phyloP scores from a whole-genome alignment of 2,329 filamentous ascomycete species.

The Cladosporium sp. region DNA sequence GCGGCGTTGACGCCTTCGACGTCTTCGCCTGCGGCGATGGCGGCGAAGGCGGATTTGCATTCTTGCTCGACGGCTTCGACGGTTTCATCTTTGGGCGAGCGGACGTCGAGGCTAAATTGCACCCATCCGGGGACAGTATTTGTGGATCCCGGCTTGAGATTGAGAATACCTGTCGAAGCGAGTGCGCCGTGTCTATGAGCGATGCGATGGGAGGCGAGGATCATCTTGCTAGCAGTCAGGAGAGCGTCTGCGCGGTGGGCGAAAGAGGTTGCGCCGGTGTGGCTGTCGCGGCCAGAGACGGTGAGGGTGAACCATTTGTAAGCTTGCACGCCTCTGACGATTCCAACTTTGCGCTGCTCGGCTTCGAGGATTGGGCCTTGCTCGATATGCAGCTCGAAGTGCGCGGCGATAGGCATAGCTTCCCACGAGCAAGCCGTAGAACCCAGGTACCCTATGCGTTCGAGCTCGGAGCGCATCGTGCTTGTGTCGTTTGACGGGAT shows the following conservation, averaged over 20 bases:
- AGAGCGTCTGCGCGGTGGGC: conserved; percentile 63
- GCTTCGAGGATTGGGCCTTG: conserved; percentile 73
- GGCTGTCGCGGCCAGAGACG: conserved; percentile 63
- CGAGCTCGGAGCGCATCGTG: conserved; percentile 64
- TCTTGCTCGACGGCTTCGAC: conserved; percentile 56
- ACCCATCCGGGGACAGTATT: conserved; percentile 71
- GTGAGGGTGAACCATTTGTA: conserved; percentile 70
- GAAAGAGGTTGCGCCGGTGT: conserved; percentile 72
- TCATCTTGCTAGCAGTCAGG: conserved; percentile 63
- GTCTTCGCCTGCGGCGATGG: conserved; percentile 55
- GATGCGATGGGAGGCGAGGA: conserved; percentile 60
- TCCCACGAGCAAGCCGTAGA: conserved; percentile 52
- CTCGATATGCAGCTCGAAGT: conserved; percentile 83
- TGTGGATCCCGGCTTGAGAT: conserved; percentile 61
- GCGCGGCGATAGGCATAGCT: conserved; percentile 64
- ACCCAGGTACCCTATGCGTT: conserved; percentile 69
- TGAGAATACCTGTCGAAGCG: conserved; percentile 67
- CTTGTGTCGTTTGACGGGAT: conserved; percentile 50
- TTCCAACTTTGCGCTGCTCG: conserved; percentile 59
- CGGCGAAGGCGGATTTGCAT: conserved; percentile 55
- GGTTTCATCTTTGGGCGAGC: conserved; percentile 53
- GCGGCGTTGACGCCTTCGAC: conserved; percentile 43
- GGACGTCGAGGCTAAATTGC: conserved; percentile 64
- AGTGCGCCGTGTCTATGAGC: conserved; percentile 58
- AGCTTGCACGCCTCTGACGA: conserved; percentile 69